phyloP scores from a whole-genome alignment of 1,139 yeast genomes.

The Candida freyschussii region DNA sequence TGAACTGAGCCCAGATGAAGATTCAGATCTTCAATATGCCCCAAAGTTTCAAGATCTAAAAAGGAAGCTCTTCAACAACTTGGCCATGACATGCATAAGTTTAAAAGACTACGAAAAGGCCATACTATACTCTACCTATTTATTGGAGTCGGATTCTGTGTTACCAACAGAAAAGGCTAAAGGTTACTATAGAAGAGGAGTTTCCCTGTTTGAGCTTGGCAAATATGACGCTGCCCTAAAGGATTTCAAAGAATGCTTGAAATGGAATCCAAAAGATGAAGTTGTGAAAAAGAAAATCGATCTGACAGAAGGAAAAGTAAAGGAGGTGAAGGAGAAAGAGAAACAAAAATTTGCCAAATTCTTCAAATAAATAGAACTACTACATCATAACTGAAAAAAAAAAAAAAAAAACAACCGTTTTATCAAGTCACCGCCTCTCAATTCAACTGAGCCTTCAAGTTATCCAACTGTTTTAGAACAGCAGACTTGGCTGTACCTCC shows the following conservation, averaged over 20 bases:
- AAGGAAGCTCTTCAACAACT: slow-evolving; percentile 55
- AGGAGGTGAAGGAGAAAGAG: slow-evolving; percentile 43
- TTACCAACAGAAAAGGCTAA: slow-evolving; percentile 50
- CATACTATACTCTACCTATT: slow-evolving; percentile 47
- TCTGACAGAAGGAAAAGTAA: slow-evolving; percentile 36
- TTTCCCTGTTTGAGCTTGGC: slow-evolving; percentile 39
- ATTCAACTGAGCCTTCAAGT: slow-evolving; percentile 33
- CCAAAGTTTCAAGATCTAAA: slow-evolving; percentile 49
- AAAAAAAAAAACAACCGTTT: background rate
- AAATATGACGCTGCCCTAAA: slow-evolving; percentile 46
- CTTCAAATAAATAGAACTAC: slow-evolving; percentile 29
- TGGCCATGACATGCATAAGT: slow-evolving; percentile 50
- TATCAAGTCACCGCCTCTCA: too few relatives aligned
- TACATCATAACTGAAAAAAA: background rate
- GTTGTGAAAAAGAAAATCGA: slow-evolving; percentile 41
- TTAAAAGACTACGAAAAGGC: slow-evolving; percentile 41
- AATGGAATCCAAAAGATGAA: slow-evolving; percentile 46
- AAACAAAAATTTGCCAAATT: slow-evolving; percentile 55
- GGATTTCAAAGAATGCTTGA: slow-evolving; percentile 42
- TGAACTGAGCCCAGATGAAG: slow-evolving; percentile 68
- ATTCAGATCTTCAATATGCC: slow-evolving; percentile 52
- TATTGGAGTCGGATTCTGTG: slow-evolving; percentile 45
- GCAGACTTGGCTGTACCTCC: slow-evolving; percentile 97
- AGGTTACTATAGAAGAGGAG: slow-evolving; percentile 57
- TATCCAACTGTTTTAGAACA: slow-evolving; percentile 65